phyloP scores from a whole-genome alignment of 306 rosid species.

The Cicer cuneatum region DNA sequence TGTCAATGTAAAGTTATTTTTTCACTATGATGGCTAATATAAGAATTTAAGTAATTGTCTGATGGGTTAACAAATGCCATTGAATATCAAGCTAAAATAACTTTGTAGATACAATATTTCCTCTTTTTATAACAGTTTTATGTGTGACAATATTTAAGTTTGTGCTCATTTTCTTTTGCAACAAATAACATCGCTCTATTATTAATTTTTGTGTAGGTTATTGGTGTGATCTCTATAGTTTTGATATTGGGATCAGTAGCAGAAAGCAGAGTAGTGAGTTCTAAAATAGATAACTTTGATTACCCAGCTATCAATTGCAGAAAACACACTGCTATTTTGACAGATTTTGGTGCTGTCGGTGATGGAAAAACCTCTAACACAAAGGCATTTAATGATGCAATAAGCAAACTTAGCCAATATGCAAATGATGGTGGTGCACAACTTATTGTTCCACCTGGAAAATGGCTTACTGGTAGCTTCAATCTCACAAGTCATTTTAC shows the following conservation, averaged over 20 bases:
- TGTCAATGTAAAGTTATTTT: too few relatives aligned
- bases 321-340: conserved; percentile 63
- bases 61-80: too few relatives aligned
- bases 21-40: too few relatives aligned
- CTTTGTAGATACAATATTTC: too few relatives aligned
- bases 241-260: conserved; percentile 39
- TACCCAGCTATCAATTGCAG: conserved; percentile 59
- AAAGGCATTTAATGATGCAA: conserved; percentile 60
- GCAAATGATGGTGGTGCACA: conserved; percentile 71
- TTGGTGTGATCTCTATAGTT: conserved; percentile 9
- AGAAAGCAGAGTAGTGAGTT: conserved; percentile 9
- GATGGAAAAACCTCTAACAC: conserved; percentile 84
- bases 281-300: neutral
- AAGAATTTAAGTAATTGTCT: too few relatives aligned
- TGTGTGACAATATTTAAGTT: too few relatives aligned
- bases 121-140: too few relatives aligned
- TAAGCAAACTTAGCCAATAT: conserved; percentile 51
- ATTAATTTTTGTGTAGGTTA: conserved; percentile 34
- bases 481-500: conserved; percentile 89
- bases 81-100: too few relatives aligned
- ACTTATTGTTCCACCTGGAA: conserved; percentile 74
- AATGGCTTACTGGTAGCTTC: conserved; percentile 84
- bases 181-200: neutral
- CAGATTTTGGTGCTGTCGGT: conserved; percentile 78
- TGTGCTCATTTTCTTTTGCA: neutral